Percentiles rank a stretch among this genome's conserved stretches.
Conservation (phyloP, 495 filamentous ascomycete species). For the Halenospora varia region DNA sequence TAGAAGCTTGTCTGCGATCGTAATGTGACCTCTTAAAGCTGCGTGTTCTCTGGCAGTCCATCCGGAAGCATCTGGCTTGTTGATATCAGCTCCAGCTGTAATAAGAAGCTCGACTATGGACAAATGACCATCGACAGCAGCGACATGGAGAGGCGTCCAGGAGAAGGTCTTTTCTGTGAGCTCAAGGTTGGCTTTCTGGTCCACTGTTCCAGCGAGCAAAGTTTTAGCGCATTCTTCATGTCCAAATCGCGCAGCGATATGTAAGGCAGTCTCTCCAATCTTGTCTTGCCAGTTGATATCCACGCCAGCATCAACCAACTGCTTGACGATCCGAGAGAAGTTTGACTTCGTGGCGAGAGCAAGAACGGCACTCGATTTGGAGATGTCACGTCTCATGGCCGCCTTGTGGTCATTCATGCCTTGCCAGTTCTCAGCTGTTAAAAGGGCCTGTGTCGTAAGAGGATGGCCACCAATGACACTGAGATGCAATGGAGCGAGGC, state of each 20-base stretch:
- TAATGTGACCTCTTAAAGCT: conserved; percentile 77
- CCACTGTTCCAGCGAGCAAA: conserved; percentile 62
- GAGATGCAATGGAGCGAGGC: conserved; percentile 85
- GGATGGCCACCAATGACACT: conserved; percentile 90
- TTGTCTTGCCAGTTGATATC: conserved; percentile 93
- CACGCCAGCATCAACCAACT: conserved; percentile 86
- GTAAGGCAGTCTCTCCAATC: conserved; percentile 88
- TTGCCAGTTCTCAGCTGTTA: conserved; percentile 74
- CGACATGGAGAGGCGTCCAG: conserved; percentile 92
- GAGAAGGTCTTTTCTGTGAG: conserved; percentile 78
- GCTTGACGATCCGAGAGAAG: conserved; percentile 73
- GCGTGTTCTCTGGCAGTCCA: conserved; percentile 97
- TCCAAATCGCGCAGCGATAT: conserved; percentile 86
- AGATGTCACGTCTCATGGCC: conserved; percentile 60
- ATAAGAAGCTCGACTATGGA: conserved; percentile 67
- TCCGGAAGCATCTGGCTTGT: conserved; percentile 74
- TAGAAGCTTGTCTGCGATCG: conserved; percentile 66
- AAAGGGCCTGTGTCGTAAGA: conserved; percentile 72
- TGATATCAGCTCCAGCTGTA: conserved; percentile 68
- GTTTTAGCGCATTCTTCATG: conserved; percentile 74
- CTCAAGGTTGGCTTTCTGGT: conserved; percentile 72
- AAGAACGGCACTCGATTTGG: conserved; percentile 85
- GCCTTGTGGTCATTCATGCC: conserved; percentile 54
- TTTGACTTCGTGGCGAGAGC: conserved; percentile 84
- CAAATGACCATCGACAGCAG: conserved; percentile 81